Evolutionary conservation across 768 basidiomycete genomes (phyloP), one percentile per base, ranked within the genome.

Genomic region (Galerina sulciceps): DNA sequence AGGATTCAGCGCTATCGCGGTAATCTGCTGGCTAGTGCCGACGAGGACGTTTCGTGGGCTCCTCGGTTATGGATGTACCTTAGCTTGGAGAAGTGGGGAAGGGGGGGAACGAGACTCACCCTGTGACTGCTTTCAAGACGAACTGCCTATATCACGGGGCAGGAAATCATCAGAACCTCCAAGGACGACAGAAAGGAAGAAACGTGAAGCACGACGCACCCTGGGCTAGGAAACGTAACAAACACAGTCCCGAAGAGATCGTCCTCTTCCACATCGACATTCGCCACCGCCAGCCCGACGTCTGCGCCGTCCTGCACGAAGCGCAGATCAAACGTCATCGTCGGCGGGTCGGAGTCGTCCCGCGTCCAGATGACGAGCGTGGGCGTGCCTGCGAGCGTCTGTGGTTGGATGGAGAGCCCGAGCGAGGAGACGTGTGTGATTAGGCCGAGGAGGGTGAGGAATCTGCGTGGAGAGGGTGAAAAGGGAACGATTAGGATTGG

Each of bases 41-140:
- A 31, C 26, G 26, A 31, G 5, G 26, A 8, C 8, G 26, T 31
- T 31, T 31, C 26, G 26, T 31, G 2, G 26, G 26, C 26, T 31
- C 2, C 26, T 31, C 26, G 26, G 1, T 31, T 31, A 8, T 6
- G 26, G 26, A 66, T 63, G 65, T 2, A 31, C 26, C 26, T 31
- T 31, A 31, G 26, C 8, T 31, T n/a, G n/a, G n/a, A n/a, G n/a
- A n/a, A n/a, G n/a, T n/a, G n/a, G n/a, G n/a, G n/a, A n/a, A n/a
- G n/a, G n/a, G n/a, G n/a, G n/a, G n/a, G n/a, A n/a, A n/a, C n/a
- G n/a, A n/a, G n/a, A 31, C 26, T 31, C 26, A 31, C 26, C 26
- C 26, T 42, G 51, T 58, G 26, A 68, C 67, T 10, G 67, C 67
- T 36, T 53, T 61, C 20, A 68, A n/a, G 6, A 50, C 57, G 23